phyloP scores from a whole-genome alignment of 345 rosid genomes.

The Eucalyptus lansdowneana region DNA sequence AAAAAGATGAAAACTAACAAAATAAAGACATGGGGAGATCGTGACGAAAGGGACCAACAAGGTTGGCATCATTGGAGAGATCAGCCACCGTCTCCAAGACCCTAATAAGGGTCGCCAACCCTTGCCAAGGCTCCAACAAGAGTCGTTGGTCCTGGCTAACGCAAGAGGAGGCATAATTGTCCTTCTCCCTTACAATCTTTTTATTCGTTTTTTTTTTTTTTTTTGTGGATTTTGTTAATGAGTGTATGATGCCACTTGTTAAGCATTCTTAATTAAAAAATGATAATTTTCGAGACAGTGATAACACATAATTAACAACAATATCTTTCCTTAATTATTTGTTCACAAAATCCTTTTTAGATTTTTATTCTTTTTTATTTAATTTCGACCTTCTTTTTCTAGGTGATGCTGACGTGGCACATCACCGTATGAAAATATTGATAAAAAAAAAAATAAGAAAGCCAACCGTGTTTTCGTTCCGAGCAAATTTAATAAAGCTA shows the following conservation, averaged over 20 bases:
- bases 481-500: not conserved
- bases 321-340: not conserved
- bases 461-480: not conserved
- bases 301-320: not conserved
- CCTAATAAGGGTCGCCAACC: not conserved
- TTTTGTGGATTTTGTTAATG: not conserved
- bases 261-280: not conserved
- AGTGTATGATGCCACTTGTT: not conserved
- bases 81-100: accelerated
- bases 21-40: not conserved
- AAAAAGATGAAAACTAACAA: not conserved
- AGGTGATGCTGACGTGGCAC: not conserved
- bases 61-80: not conserved
- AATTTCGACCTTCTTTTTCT: not conserved
- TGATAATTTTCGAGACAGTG: not conserved
- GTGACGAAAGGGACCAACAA: not conserved
- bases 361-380: not conserved
- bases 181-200: not conserved
- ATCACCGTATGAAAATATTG: not conserved
- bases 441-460: not conserved
- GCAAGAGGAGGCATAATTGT: not conserved
- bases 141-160: accelerated
- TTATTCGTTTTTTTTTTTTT: not conserved
- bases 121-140: not conserved
- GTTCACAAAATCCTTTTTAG: not conserved